Percentiles rank a stretch among this genome's conserved stretches.
These are phyloP conservation scores for Lumnitzera racemosa DNA, from an alignment of 345 rosid genomes.

Conservation along the genomic window DNA sequence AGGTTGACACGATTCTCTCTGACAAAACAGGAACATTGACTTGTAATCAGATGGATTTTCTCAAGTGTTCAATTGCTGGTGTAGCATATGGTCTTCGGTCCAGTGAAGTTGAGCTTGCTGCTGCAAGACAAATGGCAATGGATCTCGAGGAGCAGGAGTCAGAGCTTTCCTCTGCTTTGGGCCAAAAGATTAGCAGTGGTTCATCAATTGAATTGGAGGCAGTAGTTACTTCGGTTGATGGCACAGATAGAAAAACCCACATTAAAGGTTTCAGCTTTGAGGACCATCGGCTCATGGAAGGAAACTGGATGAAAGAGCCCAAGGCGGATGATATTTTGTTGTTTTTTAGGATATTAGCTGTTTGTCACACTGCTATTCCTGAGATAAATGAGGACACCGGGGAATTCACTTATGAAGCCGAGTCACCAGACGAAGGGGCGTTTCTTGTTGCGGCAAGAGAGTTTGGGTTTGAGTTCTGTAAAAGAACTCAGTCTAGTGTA, in stretches of 20 bases:
- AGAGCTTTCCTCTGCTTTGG: conserved; percentile 13
- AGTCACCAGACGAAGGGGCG: conserved; percentile 95
- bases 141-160: conserved; percentile 61
- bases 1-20: conserved; percentile 86
- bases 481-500: conserved; percentile 85
- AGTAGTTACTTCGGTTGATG: conserved; percentile 32
- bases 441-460: conserved; percentile 95
- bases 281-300: conserved; percentile 70
- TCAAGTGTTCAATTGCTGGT: conserved; percentile 90
- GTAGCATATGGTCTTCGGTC: conserved; percentile 60
- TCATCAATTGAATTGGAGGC: conserved; percentile 71
- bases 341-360: conserved; percentile 74
- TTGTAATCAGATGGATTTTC: conserved; percentile 95
- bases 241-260: conserved; percentile 31
- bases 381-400: conserved; percentile 80
- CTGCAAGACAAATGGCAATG: conserved; percentile 72
- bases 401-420: conserved; percentile 69
- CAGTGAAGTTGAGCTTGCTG: conserved; percentile 86
- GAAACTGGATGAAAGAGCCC: conserved; percentile 77
- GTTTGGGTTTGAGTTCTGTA: conserved; percentile 86
- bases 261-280: conserved; percentile 86
- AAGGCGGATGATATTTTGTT: conserved; percentile 44
- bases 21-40: conserved; percentile 97
- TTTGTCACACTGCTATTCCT: conserved; percentile 97
- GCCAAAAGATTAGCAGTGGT: conserved; percentile 20